Percentiles rank a stretch among this genome's conserved stretches.
phyloP scores from a whole-genome alignment of 352 stramenopile genomes.

The Thalassiosira tumida region DNA sequence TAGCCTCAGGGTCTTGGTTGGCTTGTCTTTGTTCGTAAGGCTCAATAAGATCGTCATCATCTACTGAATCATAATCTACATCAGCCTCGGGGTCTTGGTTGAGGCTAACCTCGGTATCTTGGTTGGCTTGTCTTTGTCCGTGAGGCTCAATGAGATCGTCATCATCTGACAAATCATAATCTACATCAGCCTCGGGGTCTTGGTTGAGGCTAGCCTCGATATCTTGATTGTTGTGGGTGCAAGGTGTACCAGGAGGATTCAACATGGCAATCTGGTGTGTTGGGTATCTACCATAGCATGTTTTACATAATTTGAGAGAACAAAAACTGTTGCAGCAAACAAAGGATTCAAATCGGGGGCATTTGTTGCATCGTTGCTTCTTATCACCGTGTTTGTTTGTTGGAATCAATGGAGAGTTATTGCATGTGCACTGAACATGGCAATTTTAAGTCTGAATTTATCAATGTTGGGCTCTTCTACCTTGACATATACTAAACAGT shows the following conservation, averaged over 20 bases:
- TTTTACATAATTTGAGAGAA: not conserved
- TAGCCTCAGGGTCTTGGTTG: too few species aligned
- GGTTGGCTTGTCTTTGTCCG: too few species aligned
- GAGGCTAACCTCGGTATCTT: too few species aligned
- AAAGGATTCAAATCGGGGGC: not conserved
- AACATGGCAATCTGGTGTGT: not conserved
- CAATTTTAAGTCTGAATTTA: constrained; percentile 11
- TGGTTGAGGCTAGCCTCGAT: not conserved
- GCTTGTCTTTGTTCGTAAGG: too few species aligned
- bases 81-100: too few species aligned
- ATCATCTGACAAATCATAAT: not conserved
- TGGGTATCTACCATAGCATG: not conserved
- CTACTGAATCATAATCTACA: not conserved
- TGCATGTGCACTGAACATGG: constrained; percentile 35
- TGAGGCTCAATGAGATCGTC: not conserved
- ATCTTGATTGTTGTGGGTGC: too few species aligned
- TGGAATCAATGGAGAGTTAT: constrained; percentile 38
- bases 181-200: too few species aligned
- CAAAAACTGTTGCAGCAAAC: not conserved
- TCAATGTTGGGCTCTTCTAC: not conserved
- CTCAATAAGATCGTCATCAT: not conserved
- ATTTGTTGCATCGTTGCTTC: not conserved
- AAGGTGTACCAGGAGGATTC: not conserved
- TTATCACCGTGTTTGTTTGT: not conserved
- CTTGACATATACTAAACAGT: constrained; percentile 38